Evolutionary conservation across 2,329 filamentous ascomycete species (phyloP).

Genomic region (Teratosphaeria destructans): DNA sequence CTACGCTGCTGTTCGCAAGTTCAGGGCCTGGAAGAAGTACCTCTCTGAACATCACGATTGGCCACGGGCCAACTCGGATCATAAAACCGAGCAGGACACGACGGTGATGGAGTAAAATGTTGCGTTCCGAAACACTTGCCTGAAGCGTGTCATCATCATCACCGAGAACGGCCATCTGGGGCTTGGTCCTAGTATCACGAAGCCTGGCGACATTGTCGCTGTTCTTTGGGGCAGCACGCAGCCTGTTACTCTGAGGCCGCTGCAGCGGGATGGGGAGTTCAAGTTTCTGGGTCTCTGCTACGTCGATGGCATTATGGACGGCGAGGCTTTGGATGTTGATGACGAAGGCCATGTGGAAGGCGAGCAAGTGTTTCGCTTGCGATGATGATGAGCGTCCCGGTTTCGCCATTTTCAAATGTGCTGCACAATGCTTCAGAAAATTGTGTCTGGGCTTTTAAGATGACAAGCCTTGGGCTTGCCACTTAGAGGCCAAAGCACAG

Average conservation of each 20-base stretch:
- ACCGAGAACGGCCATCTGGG: background rate
- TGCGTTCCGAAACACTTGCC: background rate
- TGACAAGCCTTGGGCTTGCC: too few relatives aligned
- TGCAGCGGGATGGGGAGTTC: background rate
- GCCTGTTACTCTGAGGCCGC: background rate
- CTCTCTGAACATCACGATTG: background rate
- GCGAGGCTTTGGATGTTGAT: background rate
- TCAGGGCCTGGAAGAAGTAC: background rate
- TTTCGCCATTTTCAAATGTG: too few relatives aligned
- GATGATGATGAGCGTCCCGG: background rate
- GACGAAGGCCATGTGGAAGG: background rate
- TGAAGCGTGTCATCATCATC: background rate
- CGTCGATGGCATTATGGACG: slow-evolving; percentile 1
- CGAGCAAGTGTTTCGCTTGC: background rate
- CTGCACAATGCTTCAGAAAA: too few relatives aligned
- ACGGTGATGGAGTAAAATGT: background rate
- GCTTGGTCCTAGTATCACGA: background rate
- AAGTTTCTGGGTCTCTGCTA: background rate
- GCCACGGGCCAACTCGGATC: background rate
- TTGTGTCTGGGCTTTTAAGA: too few relatives aligned
- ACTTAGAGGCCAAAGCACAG: too few relatives aligned
- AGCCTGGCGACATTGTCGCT: background rate
- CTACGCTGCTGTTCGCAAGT: background rate
- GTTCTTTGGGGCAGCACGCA: background rate
- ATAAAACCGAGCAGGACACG: background rate